phyloP scores from a whole-genome alignment of 768 basidiomycete genomes.

The Suillus brevipes region DNA sequence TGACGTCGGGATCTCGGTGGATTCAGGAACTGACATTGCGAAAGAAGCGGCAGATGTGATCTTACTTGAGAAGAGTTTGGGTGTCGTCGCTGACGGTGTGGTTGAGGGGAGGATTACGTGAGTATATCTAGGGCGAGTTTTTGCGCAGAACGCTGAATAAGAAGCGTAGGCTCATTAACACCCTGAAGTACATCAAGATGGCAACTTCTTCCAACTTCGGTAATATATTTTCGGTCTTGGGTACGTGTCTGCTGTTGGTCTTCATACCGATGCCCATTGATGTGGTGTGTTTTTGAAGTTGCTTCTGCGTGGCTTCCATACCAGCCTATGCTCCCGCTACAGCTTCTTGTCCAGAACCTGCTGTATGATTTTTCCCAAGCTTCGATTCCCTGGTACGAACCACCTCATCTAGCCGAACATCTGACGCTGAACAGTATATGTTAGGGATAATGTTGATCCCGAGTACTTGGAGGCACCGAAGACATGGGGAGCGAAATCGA shows the following conservation, averaged over 20 bases:
- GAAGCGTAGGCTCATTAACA: constrained; percentile 33
- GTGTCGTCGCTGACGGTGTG: constrained; percentile 33
- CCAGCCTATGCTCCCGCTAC: constrained; percentile 37
- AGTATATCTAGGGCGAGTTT: constrained; percentile 5
- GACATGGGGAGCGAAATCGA: constrained; percentile 35
- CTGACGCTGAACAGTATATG: constrained; percentile 9
- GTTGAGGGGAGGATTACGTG: constrained; percentile 35
- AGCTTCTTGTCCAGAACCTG: constrained; percentile 34
- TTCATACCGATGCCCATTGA: not conserved
- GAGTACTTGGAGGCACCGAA: constrained; percentile 35
- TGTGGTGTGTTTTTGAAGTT: constrained; percentile 18
- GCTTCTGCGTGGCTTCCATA: constrained; percentile 41
- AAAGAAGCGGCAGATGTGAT: constrained; percentile 41
- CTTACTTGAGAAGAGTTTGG: constrained; percentile 37
- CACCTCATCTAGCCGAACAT: not conserved
- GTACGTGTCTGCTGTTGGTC: constrained; percentile 16
- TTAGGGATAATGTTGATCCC: constrained; percentile 39
- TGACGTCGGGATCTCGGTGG: constrained; percentile 35
- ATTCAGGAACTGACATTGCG: constrained; percentile 36
- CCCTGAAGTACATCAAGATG: constrained; percentile 40
- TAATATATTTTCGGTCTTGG: constrained; percentile 33
- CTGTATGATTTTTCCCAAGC: constrained; percentile 39
- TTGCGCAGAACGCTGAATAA: constrained; percentile 12
- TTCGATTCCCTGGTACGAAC: constrained; percentile 35
- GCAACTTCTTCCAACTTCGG: constrained; percentile 39